Evolutionary conservation across 2,329 filamentous ascomycete species (phyloP), one percentile per base, ranked within the genome.

Genomic region (Helminthosporium solani): DNA sequence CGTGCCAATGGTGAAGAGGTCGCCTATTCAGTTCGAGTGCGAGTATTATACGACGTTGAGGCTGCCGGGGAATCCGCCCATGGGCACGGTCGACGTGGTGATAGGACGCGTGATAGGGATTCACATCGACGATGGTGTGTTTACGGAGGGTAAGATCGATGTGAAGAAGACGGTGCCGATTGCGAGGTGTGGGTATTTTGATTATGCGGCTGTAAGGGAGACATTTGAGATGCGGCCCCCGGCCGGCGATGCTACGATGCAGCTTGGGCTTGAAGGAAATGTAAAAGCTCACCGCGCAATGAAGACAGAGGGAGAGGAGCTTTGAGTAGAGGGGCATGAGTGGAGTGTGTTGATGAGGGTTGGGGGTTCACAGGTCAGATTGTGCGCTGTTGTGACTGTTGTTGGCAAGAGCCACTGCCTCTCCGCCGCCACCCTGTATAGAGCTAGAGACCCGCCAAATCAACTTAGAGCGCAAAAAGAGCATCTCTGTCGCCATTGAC

Each of bases 1-100:
- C 2, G 70, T 79, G 2, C 73, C 77, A 0, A 79, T 84, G 76
- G 80, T 84, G 1, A 70, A 71, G 46, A 67, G 67, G 2, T 76
- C 71, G n/a, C 81, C 81, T 0, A 74, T 84, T 2, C 74, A 76
- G 40, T 84, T 84, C 53, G 81, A 84, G 62, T 84, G 80, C 60
- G 71, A 73, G 50, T 79, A 69, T 52, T 75, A 83, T 53, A 70
- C 71, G 2, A 84, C 80, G 0, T 41, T 84, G 1, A 63, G 79
- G 1, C 56, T 84, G 23, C 80, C 80, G 0, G 80, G 78, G 0
- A 78, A 80, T 48, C 75, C 78, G 40, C 80, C 79, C 0, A 78
- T 83, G 75, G 81, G 80, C 0, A 75, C 71, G 0, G 78, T 78
- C 3, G 80, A 84, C 55, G 71, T 83, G 1, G 75, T 84, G 3